Percentiles rank a stretch among this genome's conserved stretches.
These are phyloP conservation scores for Dryas alaskensis DNA, from an alignment of 306 rosid species.

Conservation along the genomic window DNA sequence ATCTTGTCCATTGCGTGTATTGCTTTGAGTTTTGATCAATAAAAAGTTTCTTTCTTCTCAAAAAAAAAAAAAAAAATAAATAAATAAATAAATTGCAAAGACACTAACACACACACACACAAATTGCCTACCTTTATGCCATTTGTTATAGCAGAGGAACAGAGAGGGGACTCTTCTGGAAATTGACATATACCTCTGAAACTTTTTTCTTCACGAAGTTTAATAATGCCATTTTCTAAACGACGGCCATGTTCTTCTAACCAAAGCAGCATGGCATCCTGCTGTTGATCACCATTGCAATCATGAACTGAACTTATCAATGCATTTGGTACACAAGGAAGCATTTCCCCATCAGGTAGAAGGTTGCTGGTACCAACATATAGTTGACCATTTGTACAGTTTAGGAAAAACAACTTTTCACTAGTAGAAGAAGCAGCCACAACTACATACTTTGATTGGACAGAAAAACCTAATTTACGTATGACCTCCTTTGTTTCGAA, in stretches of 20 bases:
- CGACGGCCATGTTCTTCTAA: slow-evolving; percentile 86
- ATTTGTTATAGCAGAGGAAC: slow-evolving; percentile 69
- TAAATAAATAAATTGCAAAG: not conserved
- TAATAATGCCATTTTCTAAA: slow-evolving; percentile 64
- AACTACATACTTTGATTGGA: slow-evolving; percentile 47
- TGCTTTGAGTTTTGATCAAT: too few species aligned
- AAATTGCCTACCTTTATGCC: slow-evolving; percentile 64
- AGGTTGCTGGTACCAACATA: slow-evolving; percentile 64
- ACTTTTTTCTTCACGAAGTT: slow-evolving; percentile 43
- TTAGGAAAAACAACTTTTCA: slow-evolving; percentile 64
- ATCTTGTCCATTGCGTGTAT: too few species aligned
- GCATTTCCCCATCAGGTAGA: slow-evolving; percentile 49
- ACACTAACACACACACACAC: not conserved
- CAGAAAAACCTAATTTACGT: slow-evolving; percentile 31
- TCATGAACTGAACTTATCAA: slow-evolving; percentile 49
- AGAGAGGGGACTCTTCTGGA: slow-evolving; percentile 72
- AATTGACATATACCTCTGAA: slow-evolving; percentile 57
- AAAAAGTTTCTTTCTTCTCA: too few species aligned
- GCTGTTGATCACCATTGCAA: slow-evolving; percentile 41
- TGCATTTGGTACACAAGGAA: slow-evolving; percentile 73
- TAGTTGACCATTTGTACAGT: slow-evolving; percentile 69
- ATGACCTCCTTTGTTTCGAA: slow-evolving; percentile 37
- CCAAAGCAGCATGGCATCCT: slow-evolving; percentile 88
- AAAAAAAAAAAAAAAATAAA: too few species aligned
- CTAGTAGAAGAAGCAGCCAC: slow-evolving; percentile 59